phyloP scores from a whole-genome alignment of 257 asterid species.

The Solanum lignicaule region DNA sequence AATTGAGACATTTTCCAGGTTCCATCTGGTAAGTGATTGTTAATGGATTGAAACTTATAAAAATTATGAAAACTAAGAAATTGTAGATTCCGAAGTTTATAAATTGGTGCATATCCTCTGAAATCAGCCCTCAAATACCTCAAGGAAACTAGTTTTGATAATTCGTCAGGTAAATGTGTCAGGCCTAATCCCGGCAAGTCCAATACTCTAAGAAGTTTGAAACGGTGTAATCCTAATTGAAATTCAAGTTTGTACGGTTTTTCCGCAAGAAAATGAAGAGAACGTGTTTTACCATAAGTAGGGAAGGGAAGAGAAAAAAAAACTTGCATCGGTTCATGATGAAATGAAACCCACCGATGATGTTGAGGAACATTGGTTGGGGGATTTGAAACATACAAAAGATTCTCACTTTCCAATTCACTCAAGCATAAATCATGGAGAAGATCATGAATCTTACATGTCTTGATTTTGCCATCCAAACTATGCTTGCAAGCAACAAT shows the following conservation, averaged over 20 bases:
- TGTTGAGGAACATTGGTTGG: not conserved
- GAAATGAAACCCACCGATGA: not conserved
- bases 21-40: too few relatives aligned
- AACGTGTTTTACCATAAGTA: not conserved
- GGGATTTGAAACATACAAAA: too few relatives aligned
- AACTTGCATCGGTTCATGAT: not conserved
- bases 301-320: not conserved
- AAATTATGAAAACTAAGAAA: too few relatives aligned
- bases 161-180: accelerated
- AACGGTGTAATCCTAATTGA: not conserved
- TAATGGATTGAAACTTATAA: accelerated
- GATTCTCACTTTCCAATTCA: not conserved
- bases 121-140: not conserved
- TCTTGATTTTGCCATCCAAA: not conserved
- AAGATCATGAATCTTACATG: not conserved
- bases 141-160: not conserved
- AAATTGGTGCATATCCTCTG: too few relatives aligned
- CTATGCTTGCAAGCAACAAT: not conserved
- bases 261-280: not conserved
- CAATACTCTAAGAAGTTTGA: not conserved
- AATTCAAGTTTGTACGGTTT: accelerated
- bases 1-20: too few relatives aligned
- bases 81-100: not conserved
- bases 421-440: not conserved
- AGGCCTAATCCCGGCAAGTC: accelerated